Evolutionary conservation across 306 rosid species (phyloP), one percentile per base, ranked within the genome.

Genomic region (Begonia masoniana): DNA sequence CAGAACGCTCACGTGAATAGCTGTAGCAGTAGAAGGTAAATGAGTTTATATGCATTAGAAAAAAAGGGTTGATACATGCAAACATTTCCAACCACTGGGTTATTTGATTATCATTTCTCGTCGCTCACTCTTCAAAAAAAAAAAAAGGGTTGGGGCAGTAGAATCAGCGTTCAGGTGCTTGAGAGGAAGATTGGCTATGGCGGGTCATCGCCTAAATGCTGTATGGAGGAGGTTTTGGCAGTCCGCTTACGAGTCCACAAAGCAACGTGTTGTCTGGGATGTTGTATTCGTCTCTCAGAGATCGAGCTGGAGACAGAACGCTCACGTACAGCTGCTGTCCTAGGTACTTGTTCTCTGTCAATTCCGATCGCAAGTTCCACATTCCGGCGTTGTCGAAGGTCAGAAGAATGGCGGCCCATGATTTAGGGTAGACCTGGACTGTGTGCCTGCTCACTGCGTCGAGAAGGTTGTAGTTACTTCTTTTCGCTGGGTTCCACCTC

Each of bases 401-500:
- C 19, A 54, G 14, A 55, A 15, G 48, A 50, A 61, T n/a, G 10
- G 65, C 51, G 21, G 57, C 57, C 65, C 65, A 61, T 2, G 65
- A 61, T n/a, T 85, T 79, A 0, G 96, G 96, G 57, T 36, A 83
- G 12, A 87, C 89, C 41, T 78, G 94, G 26, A 87, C 23, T 0
- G 94, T 80, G 70, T 87, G 77, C 47, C 94, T 74, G 73, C 84
- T 87, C 59, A 87, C 75, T 0, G 73, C 94, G 9, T 87, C 96
- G 4, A 87, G 77, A 57, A 83, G 84, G 59, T 87, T 81, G 49
- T 45, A 45, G 49, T 45, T 45, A 4, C 15, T 45, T n/a, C 49
- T 45, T 6, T 45, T 45, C 9, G 68, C 94, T 0, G 89, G 87
- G 35, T 70, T 51, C 96, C 96, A 87, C 2, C 16, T 63, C 19